Base-by-base conservation (phyloP, 1,284 basidiomycete genomes). In the Calocybe gambosa region DNA sequence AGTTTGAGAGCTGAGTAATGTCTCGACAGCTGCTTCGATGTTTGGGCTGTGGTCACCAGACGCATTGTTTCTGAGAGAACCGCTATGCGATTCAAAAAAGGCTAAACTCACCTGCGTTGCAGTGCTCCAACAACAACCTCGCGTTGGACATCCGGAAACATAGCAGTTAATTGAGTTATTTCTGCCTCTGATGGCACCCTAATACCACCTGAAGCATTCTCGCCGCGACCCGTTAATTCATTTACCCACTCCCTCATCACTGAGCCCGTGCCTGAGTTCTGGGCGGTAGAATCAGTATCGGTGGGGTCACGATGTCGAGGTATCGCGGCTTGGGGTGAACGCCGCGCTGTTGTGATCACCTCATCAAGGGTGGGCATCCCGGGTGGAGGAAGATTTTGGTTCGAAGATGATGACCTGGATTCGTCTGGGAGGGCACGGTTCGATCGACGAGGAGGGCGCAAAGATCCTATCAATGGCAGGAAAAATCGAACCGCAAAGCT, bases 201-300 rank as follows among this genome's bases (percentile, higher is more conserved):
- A 43, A 88, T 71, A 21, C 82, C 74, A 39, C 73, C 57, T 48
- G 59, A 66, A 21, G 66, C 62, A 58, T 74, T 62, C 41, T 76
- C 72, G 37, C 74, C 61, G 53, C 82, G 67, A 3, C 86, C 88
- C 1, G 85, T 86, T 53, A 92, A 64, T 56, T 86, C 85, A 50
- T 85, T 76, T 29, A 92, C 84, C 86, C 88, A 92, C 58, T 89
- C 85, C 39, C 85, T 79, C 63, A 93, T 71, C 23, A 85, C 82
- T 2, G 80, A 82, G 41, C 64, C 55, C 7, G 62, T 51, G 41
- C 55, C 61, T 18, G 53, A 53, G 18, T 46, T 38, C 16, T 36
- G 39, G 18, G 41, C 49, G 39, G 41, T 49, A 28, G 45, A 46
- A 33, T 46, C 49, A 44, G 46, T 46, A 26, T 49, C 50, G 13